Conservation (phyloP, 768 basidiomycete species). For the Steccherinum ochraceum region DNA sequence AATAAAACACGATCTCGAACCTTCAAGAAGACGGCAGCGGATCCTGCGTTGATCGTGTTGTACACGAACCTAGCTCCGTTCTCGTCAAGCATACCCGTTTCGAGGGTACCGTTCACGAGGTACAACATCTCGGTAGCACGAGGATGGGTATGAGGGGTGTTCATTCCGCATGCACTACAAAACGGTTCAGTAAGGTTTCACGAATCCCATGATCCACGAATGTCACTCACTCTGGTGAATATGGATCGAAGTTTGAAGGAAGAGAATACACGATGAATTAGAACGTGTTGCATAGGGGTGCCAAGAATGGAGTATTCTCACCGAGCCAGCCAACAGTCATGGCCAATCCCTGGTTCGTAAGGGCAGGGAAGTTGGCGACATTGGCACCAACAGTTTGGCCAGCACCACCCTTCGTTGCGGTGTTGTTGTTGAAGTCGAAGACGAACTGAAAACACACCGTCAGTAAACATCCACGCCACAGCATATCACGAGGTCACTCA, state of each 20-base stretch:
- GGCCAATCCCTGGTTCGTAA: slow-evolving; percentile 22
- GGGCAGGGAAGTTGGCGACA: slow-evolving; percentile 21
- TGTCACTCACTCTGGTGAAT: background rate
- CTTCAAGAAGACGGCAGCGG: slow-evolving; percentile 20
- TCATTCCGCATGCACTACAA: slow-evolving; percentile 22
- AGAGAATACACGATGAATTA: background rate
- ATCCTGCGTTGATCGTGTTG: slow-evolving; percentile 17
- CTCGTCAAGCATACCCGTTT: slow-evolving; percentile 21
- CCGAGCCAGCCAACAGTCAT: slow-evolving; percentile 23
- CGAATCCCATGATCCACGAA: background rate
- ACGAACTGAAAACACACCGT: slow-evolving; percentile 14
- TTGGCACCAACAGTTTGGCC: slow-evolving; percentile 20
- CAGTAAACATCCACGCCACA: background rate
- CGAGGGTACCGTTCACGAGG: slow-evolving; percentile 23
- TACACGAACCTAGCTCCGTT: slow-evolving; percentile 24
- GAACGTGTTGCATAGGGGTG: too few species aligned
- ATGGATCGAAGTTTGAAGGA: background rate
- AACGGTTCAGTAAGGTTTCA: background rate
- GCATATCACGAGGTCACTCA: slow-evolving; percentile 3
- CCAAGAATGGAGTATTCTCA: background rate
- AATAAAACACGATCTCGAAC: too few species aligned
- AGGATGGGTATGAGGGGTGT: slow-evolving; percentile 30
- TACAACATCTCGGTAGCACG: slow-evolving; percentile 29
- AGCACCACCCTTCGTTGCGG: slow-evolving; percentile 15
- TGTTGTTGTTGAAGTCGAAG: slow-evolving; percentile 23